Percentiles rank a stretch among this genome's conserved stretches.
Conservation (phyloP, 192 early-diverging fungal genomes). For the Chytriomyces hyalinus region DNA sequence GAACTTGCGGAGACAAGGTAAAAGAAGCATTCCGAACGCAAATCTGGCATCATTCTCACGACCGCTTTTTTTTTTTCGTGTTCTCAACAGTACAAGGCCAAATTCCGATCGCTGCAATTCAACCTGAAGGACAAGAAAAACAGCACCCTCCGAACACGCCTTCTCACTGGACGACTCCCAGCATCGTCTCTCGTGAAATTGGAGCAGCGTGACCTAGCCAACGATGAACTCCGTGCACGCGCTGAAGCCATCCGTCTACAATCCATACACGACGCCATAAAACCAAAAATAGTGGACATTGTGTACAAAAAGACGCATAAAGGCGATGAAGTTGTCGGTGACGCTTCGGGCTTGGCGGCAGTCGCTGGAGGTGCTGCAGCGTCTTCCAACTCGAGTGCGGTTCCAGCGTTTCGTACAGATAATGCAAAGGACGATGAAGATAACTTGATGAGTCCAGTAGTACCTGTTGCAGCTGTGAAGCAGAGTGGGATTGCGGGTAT, state of each 20-base stretch:
- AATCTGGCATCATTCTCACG: too few relatives aligned
- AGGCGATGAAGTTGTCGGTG: constrained; percentile 44
- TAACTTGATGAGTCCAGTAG: too few relatives aligned
- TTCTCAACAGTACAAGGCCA: constrained; percentile 45
- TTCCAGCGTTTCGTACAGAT: too few relatives aligned
- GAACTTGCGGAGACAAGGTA: constrained; percentile 39
- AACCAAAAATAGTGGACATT: constrained; percentile 53
- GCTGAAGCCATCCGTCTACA: constrained; percentile 60
- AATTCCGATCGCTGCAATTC: constrained; percentile 55
- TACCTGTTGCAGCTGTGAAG: too few relatives aligned
- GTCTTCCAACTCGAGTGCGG: too few relatives aligned
- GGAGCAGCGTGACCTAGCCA: constrained; percentile 49
- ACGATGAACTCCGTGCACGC: constrained; percentile 69
- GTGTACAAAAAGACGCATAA: constrained; percentile 48
- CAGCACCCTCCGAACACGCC: constrained; percentile 30
- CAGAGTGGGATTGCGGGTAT: constrained; percentile 7
- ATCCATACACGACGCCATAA: constrained; percentile 61
- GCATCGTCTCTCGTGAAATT: constrained; percentile 39
- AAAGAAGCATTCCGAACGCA: not conserved
- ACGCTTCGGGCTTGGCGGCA: not conserved
- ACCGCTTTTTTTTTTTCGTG: too few relatives aligned
- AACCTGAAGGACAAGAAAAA: constrained; percentile 56
- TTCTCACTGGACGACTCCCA: constrained; percentile 37
- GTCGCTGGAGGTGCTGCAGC: too few relatives aligned
- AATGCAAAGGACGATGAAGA: too few relatives aligned